These are phyloP conservation scores for Colletotrichum sp. DNA, from an alignment of 2,329 filamentous ascomycete genomes.

Conservation along the genomic window DNA sequence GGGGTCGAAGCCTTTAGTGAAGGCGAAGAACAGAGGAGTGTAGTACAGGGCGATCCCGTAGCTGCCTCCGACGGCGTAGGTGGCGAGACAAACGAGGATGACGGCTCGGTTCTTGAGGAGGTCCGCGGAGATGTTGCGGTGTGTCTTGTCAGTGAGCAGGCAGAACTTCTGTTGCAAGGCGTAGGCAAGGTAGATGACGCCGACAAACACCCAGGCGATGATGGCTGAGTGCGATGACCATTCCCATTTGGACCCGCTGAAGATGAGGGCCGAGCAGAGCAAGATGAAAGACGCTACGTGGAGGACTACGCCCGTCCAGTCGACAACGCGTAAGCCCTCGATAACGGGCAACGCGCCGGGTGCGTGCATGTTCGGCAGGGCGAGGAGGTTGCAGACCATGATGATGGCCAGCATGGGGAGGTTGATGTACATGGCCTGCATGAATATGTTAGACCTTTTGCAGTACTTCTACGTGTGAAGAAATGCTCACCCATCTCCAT, in stretches of 20 bases:
- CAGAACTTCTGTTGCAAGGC: constrained; percentile 48
- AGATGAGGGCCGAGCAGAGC: constrained; percentile 52
- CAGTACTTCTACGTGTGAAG: background rate
- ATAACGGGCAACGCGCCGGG: constrained; percentile 21
- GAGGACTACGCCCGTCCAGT: constrained; percentile 33
- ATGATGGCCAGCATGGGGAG: constrained; percentile 44
- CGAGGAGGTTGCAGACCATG: constrained; percentile 46
- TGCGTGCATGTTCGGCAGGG: constrained; percentile 40
- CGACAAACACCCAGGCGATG: constrained; percentile 51
- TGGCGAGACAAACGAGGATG: constrained; percentile 47
- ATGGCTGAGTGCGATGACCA: constrained; percentile 53
- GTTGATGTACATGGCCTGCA: constrained; percentile 56
- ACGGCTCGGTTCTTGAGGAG: constrained; percentile 43
- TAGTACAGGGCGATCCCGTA: constrained; percentile 54
- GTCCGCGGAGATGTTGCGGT: constrained; percentile 48
- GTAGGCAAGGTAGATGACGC: constrained; percentile 47
- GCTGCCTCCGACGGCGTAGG: constrained; percentile 35
- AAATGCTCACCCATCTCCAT: constrained; percentile 40
- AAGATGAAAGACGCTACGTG: constrained; percentile 37
- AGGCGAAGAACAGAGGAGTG: constrained; percentile 60
- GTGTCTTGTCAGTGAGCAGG: constrained; percentile 45
- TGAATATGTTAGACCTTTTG: background rate
- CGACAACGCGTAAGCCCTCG: constrained; percentile 28
- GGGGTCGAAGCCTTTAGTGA: constrained; percentile 45
- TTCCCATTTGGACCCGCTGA: constrained; percentile 52